A percentile compares a stretch with the other conserved stretches of the same genome.
Conservation (phyloP, 1,139 yeast species). For the Sugiyamaella grinbergsii region DNA sequence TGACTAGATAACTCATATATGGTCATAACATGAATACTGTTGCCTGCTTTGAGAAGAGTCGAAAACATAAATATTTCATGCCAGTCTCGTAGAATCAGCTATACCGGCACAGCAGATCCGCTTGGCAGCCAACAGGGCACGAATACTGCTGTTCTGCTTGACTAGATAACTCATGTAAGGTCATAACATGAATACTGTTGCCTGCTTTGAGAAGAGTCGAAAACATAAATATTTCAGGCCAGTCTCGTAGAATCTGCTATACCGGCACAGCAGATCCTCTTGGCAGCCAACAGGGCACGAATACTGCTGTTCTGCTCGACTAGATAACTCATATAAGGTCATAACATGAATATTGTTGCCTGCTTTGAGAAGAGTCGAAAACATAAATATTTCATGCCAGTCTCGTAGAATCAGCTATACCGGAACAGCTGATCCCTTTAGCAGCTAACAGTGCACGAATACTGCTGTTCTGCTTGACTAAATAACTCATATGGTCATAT, state of each 20-base stretch:
- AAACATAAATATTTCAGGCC: neutral
- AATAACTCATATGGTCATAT: conserved; percentile 36
- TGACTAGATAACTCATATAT: neutral
- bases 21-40: too few species aligned
- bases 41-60: neutral
- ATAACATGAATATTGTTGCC: conserved; percentile 46
- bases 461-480: conserved; percentile 36
- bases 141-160: neutral
- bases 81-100: neutral
- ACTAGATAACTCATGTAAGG: neutral
- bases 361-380: conserved; percentile 27
- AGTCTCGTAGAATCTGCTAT: conserved; percentile 1
- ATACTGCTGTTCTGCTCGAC: conserved; percentile 36
- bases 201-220: neutral
- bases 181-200: too few species aligned
- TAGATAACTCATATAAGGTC: conserved; percentile 39
- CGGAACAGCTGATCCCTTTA: conserved; percentile 12
- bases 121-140: neutral
- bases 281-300: conserved; percentile 24
- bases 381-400: neutral
- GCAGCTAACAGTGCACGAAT: conserved; percentile 26
- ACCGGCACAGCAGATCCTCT: conserved; percentile 11
- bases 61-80: neutral
- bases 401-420: conserved; percentile 3
- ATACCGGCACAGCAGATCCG: neutral